Base-by-base conservation (phyloP, 2,329 filamentous ascomycete species). In the Trichoderma sp. region DNA sequence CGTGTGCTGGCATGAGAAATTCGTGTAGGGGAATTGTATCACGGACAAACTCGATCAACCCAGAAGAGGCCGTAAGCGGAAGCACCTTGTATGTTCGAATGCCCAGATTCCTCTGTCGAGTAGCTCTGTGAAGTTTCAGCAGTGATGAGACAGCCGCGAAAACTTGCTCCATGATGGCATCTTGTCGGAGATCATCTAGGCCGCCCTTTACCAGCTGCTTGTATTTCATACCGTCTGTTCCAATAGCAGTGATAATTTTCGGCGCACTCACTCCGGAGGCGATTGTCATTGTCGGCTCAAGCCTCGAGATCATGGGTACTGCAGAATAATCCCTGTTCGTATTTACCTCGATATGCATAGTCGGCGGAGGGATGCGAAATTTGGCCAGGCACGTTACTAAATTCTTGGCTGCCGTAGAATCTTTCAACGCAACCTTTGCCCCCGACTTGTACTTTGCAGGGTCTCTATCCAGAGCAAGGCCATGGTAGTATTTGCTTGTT, bases 81-180 rank as follows among this genome's bases (percentile, higher is more conserved):
- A 99, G 84, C 7, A 99, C 96, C 80, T 97, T 97, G 85, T 99
- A 99, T 0, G 96, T 98, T 69, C 96, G 87, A 76, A 99, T 96
- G 10, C 91, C 92, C 13, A 99, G 85, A 72, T 92, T 92, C 6
- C 96, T 91, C 76, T 97, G 94, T 49, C 94, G 91, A 2, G 96
- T 97, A 14, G 90, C 87, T 68, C 93, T 90, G 78, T 98, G 94
- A 60, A 92, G 90, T 77, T 92, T 92, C 31, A 99, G 84, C 27
- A 99, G 87, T 63, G 92, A 92, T 69, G 94, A 98, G 27, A 97
- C 96, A 80, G 97, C 94, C 70, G 94, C 93, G 78, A 99, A 99
- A 1, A 99, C 96, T 80, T 99, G 96, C 80, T 99, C 96, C 96
- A 99, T 99, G 83, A 89, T 99, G 56, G 95, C 93, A 76, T 99